Conservation (phyloP, 495 filamentous ascomycete species). For the Penicillium paradoxum region DNA sequence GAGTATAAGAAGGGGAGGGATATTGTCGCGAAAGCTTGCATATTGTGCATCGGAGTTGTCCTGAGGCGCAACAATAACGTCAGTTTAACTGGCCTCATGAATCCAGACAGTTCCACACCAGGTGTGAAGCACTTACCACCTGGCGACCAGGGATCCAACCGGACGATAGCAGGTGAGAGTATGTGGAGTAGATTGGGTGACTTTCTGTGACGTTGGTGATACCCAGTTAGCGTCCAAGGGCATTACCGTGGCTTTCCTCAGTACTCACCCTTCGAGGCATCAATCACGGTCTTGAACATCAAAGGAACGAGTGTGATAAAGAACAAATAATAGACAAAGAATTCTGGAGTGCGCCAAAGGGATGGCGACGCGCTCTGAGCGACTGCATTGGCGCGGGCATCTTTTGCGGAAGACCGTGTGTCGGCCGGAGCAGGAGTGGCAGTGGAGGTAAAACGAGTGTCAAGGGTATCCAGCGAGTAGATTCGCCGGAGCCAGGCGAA, state of each 20-base stretch:
- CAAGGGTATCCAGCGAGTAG: conserved; percentile 86
- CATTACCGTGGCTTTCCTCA: background rate
- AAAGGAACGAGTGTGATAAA: conserved; percentile 64
- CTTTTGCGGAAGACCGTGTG: conserved; percentile 36
- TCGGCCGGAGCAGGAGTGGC: conserved; percentile 59
- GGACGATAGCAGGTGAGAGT: conserved; percentile 60
- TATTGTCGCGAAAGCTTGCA: conserved; percentile 76
- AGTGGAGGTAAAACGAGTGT: conserved; percentile 80
- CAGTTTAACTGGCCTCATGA: background rate
- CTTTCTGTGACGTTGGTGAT: conserved; percentile 67
- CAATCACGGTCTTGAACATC: conserved; percentile 86
- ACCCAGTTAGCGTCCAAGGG: conserved; percentile 12
- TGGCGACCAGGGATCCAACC: conserved; percentile 96
- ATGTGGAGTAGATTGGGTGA: conserved; percentile 76
- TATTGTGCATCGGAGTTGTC: conserved; percentile 93
- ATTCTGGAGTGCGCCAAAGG: conserved; percentile 84
- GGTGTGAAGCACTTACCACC: conserved; percentile 54
- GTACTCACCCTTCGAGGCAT: conserved; percentile 76
- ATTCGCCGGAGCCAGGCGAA: conserved; percentile 45
- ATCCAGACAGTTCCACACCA: background rate
- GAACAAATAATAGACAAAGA: conserved; percentile 73
- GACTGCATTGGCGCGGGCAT: conserved; percentile 43
- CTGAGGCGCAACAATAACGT: conserved; percentile 33
- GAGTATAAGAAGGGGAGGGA: conserved; percentile 70
- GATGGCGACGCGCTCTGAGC: conserved; percentile 48